Base-by-base conservation (phyloP, 2,329 filamentous ascomycete species). In the Fusarium newnesense region DNA sequence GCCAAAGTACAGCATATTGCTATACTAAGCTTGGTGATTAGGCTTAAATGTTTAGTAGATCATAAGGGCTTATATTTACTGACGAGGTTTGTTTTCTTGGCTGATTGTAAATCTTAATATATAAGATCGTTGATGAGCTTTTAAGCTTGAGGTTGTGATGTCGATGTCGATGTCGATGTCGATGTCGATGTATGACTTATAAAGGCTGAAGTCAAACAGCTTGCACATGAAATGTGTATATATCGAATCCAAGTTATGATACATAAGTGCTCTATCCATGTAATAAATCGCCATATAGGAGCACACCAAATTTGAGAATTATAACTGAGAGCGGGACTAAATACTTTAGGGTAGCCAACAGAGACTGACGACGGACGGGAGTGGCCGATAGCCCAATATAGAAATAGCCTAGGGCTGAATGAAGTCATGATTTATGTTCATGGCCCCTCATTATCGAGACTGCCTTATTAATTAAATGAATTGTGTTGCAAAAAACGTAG, bases 321-420 rank as follows among this genome's bases (percentile, higher is more conserved):
- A 36, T 40, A 26, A n/a, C 37, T n/a, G 34, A 40, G 40, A 26
- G 18, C 10, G 28, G 16, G 26, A 52, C 24, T 53, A 40, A 26
- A 28, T 21, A 18, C 57, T 76, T 34, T 71, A 76, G 75, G 73
- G 75, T 76, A 71, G 32, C 30, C 30, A 11, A 44, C 50, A 44
- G 40, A 26, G 49, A 24, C 34, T 52, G 39, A 40, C 54, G 44
- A 58, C 58, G 36, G 52, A 69, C 64, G 58, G 63, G 64, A 64
- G 43, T 57, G 39, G 56, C 63, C 37, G 52, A 59, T 57, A 65
- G 40, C 73, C 71, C 34, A 75, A 70, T 64, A 54, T 24, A 67
- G 59, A 75, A 69, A 64, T 74, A 70, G n/a, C 11, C 47, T 30
- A 49, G 72, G 73, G 75, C 67, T 76, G 63, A 67, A 76, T 77